Evolutionary conservation across 2,329 filamentous ascomycete species (phyloP).

Genomic region (Neurospora sp.): DNA sequence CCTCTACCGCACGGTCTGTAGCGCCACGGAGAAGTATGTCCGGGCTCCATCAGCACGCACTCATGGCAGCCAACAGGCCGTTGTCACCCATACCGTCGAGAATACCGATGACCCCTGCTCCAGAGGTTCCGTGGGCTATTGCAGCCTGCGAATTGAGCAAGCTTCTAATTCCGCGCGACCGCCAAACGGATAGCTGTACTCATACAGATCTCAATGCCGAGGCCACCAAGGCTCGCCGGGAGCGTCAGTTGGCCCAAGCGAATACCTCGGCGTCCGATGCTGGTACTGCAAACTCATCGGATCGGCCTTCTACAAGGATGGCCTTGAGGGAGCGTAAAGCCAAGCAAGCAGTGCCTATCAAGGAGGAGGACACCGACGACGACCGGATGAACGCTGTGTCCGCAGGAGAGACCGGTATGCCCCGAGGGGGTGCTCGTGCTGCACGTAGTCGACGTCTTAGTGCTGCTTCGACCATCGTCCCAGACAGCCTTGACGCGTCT

Average conservation of each 20-base stretch:
- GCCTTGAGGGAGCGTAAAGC: conserved; percentile 63
- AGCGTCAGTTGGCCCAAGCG: conserved; percentile 47
- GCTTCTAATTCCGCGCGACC: conserved; percentile 65
- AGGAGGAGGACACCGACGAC: conserved; percentile 33
- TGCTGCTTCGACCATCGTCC: conserved; percentile 30
- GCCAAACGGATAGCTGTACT: conserved; percentile 66
- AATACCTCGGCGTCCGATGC: conserved; percentile 6
- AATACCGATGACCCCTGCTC: conserved; percentile 57
- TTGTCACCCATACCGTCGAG: conserved; percentile 33
- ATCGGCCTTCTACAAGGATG: conserved; percentile 49
- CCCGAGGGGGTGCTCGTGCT: neutral
- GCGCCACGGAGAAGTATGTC: conserved; percentile 57
- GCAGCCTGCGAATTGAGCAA: conserved; percentile 78
- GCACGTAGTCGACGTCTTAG: conserved; percentile 38
- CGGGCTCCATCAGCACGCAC: conserved; percentile 19
- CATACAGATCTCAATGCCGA: conserved; percentile 70
- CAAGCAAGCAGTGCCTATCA: conserved; percentile 43
- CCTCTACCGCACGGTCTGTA: conserved; percentile 72
- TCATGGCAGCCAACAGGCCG: neutral
- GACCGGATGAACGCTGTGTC: conserved; percentile 25
- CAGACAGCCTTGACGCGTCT: conserved; percentile 16
- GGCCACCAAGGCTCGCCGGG: conserved; percentile 51
- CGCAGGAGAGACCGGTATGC: neutral
- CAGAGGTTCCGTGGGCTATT: conserved; percentile 75
- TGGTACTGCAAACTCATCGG: conserved; percentile 12